Evolutionary conservation across 441 rosid species (phyloP).

Genomic region (Pelargonium cotyledonis): DNA sequence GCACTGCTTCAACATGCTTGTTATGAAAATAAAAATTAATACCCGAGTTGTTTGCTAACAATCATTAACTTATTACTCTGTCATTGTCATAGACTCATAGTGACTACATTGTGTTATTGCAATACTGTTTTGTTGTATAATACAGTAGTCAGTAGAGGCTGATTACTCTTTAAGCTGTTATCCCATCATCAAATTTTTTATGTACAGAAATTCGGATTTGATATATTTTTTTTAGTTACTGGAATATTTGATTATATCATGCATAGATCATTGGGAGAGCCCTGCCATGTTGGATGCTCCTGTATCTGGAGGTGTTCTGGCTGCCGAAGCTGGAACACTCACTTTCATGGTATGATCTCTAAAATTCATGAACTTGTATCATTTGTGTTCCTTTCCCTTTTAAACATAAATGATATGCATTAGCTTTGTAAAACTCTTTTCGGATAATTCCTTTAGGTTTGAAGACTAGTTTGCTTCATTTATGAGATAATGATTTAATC

Average conservation of each 20-base stretch:
- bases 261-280: conserved; percentile 46
- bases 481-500: not conserved
- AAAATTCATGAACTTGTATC: not conserved
- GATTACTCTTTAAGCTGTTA: not conserved
- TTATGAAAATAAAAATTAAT: not conserved
- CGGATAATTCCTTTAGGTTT: not conserved
- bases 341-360: conserved; percentile 64
- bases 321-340: conserved; percentile 73
- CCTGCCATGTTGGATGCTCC: conserved; percentile 95
- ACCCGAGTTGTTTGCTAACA: conserved; percentile 10
- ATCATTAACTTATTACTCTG: conserved; percentile 6
- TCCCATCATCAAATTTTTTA: not conserved
- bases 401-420: not conserved
- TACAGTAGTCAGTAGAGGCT: not conserved
- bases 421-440: conserved; percentile 1
- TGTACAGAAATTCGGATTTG: not conserved
- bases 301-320: conserved; percentile 89
- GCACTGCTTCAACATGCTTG: no score
- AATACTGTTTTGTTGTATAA: not conserved
- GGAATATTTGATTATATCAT: conserved; percentile 5
- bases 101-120: not conserved
- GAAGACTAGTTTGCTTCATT: not conserved
- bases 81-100: not conserved
- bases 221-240: not conserved
- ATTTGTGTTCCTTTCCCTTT: not conserved